A percentile compares a stretch with the other conserved stretches of the same genome.
phyloP scores from a whole-genome alignment of 1,284 basidiomycete species.

The Binderoboletus segoi region DNA sequence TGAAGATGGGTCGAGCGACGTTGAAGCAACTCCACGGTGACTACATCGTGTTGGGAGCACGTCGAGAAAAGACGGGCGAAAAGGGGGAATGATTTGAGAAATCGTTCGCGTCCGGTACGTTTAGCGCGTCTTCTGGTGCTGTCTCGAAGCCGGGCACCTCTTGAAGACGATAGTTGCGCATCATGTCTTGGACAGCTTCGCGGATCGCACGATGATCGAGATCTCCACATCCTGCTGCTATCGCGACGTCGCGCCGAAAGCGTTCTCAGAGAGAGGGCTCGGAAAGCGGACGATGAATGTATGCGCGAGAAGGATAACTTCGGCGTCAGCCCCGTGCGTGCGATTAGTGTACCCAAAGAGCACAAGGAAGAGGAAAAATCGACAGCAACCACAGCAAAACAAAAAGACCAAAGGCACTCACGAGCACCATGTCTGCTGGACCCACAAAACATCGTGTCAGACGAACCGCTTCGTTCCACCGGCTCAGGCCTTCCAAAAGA shows the following conservation, averaged over 20 bases:
- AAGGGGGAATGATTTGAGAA: slow-evolving; percentile 26
- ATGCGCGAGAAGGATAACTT: neutral
- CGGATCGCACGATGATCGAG: slow-evolving; percentile 17
- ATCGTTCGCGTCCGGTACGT: slow-evolving; percentile 14
- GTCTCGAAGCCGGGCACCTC: slow-evolving; percentile 25
- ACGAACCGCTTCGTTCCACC: slow-evolving; percentile 2
- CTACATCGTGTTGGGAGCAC: neutral
- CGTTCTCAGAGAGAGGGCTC: slow-evolving; percentile 19
- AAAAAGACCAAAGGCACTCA: neutral
- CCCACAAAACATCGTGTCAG: slow-evolving; percentile 23
- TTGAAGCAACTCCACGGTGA: slow-evolving; percentile 4
- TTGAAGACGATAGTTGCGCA: slow-evolving; percentile 25
- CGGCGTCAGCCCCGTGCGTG: neutral
- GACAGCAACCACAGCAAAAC: slow-evolving; percentile 2
- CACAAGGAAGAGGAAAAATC: slow-evolving; percentile 1
- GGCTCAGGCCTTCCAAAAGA: slow-evolving; percentile 23
- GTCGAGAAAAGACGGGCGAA: slow-evolving; percentile 22
- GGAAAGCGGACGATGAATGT: slow-evolving; percentile 1
- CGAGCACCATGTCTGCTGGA: slow-evolving; percentile 12
- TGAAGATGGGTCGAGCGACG: slow-evolving; percentile 17
- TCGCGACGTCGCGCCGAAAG: slow-evolving; percentile 29
- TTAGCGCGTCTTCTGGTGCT: neutral
- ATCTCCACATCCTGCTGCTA: slow-evolving; percentile 6
- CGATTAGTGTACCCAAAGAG: slow-evolving; percentile 11
- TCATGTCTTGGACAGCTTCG: slow-evolving; percentile 28